Conservation (phyloP, 805 yeast genomes). For the Lipomyces oligophaga region DNA sequence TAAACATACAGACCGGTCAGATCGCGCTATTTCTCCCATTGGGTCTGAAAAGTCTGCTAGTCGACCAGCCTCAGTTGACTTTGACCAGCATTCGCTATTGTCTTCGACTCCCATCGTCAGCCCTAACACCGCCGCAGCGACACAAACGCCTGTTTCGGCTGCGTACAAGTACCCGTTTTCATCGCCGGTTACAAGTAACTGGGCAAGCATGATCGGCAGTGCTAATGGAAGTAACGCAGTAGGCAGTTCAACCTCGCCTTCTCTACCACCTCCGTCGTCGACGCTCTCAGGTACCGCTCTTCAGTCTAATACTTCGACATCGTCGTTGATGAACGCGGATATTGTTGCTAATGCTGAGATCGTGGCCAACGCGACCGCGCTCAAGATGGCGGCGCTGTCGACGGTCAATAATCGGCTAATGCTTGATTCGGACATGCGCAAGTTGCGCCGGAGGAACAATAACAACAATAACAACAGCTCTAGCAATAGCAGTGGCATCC, state of each 20-base stretch:
- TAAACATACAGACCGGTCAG: no score
- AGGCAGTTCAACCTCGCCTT: slow-evolving; percentile 13
- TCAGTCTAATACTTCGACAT: not conserved
- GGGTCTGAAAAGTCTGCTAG: slow-evolving; percentile 24
- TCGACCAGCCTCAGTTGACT: slow-evolving; percentile 13
- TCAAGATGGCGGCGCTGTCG: slow-evolving; percentile 62
- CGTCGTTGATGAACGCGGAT: not conserved
- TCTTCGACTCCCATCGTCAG: not conserved
- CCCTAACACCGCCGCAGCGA: slow-evolving; percentile 8
- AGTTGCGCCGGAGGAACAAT: slow-evolving; percentile 29
- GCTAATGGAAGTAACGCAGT: slow-evolving; percentile 25
- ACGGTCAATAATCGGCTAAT: slow-evolving; percentile 56
- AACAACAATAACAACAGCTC: not conserved
- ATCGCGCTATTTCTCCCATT: slow-evolving; percentile 25
- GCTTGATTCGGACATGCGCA: slow-evolving; percentile 40
- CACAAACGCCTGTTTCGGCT: slow-evolving; percentile 1
- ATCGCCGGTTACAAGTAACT: slow-evolving; percentile 24
- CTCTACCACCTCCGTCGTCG: no score
- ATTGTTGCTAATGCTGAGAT: slow-evolving; percentile 33
- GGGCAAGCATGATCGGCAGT: slow-evolving; percentile 36
- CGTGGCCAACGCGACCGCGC: slow-evolving; percentile 39
- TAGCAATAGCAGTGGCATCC: no score
- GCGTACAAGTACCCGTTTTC: slow-evolving; percentile 7
- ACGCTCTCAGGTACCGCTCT: not conserved
- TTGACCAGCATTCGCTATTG: not conserved